phyloP scores from a whole-genome alignment of 768 basidiomycete genomes.

The Sarcomyxa edulis region DNA sequence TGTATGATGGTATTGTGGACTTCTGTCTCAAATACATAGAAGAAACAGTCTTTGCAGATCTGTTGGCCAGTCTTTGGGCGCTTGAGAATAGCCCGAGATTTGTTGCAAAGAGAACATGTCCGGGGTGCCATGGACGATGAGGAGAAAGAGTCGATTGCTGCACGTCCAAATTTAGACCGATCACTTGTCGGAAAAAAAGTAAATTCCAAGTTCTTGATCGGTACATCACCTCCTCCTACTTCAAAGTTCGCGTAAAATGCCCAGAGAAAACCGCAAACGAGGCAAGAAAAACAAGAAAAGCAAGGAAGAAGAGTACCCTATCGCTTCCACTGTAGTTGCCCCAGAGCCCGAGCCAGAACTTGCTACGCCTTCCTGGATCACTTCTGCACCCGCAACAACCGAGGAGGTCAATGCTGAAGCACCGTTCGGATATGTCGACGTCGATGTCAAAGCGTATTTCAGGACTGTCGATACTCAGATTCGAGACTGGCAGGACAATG shows the following conservation, averaged over 20 bases:
- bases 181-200: not conserved
- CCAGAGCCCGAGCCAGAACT: slow-evolving; percentile 13
- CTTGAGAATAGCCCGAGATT: slow-evolving; percentile 80
- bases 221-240: not conserved
- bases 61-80: slow-evolving; percentile 97
- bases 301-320: slow-evolving; percentile 17
- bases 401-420: slow-evolving; percentile 54
- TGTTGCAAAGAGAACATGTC: slow-evolving; percentile 71
- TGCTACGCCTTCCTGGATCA: slow-evolving; percentile 66
- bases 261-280: slow-evolving; percentile 68
- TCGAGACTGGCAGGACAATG: slow-evolving; percentile 74
- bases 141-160: not conserved
- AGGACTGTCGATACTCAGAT: slow-evolving; percentile 84
- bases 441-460: slow-evolving; percentile 91
- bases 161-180: no score
- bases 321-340: slow-evolving; percentile 9
- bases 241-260: no score
- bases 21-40: slow-evolving; percentile 96
- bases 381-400: slow-evolving; percentile 28
- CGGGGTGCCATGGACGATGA: slow-evolving; percentile 66
- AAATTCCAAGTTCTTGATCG: slow-evolving; percentile 1
- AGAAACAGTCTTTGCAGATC: slow-evolving; percentile 95
- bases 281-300: slow-evolving; percentile 70
- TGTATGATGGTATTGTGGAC: slow-evolving; percentile 93
- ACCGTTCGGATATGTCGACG: slow-evolving; percentile 87